Base-by-base conservation (phyloP, 371 early-diverging fungal genomes). In the Mucor piriformis region DNA sequence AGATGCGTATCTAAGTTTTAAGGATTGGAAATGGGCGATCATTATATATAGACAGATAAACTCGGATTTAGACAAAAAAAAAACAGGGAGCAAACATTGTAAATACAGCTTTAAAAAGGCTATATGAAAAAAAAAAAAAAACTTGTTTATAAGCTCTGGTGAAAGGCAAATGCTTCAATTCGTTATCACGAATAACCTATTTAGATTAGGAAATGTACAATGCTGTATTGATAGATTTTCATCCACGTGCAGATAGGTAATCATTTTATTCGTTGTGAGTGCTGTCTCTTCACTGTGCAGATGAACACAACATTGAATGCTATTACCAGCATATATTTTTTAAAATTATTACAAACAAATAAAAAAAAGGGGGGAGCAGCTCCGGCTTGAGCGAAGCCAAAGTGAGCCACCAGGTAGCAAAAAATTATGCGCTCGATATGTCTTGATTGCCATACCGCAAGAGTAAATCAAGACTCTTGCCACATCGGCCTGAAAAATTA, bases 391-490 rank as follows among this genome's bases (percentile, higher is more conserved):
- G 76, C 76, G 76, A 76, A 74, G 80, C 76, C 76, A 68, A 61
- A 35, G 68, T 46, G 67, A 74, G 40, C 67, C 60, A 48, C 61
- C 74, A 57, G 25, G 37, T n/a, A 59, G 3, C 50, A 57, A 79
- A 79, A 79, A 79, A 79, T 79, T 79, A 79, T 79, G 80, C 80
- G 76, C 75, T 72, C 74, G 80, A 79, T 76, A 79, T 79, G 80
- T 79, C 80, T 79, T 79, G 80, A 79, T 79, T 64, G 69, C 76
- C 80, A 76, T 76, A 76, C 80, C 80, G 74, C 80, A 74, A 66
- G 71, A 74, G 67, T 63, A 55, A 64, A 47, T 49, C 33, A 63
- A 57, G 47, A 68, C 76, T 74, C 74, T 60, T 66, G 76, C 63
- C 74, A 74, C 70, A 73, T 72, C n/a, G 23, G 11, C 18, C 47